phyloP scores from a whole-genome alignment of 1,139 yeast genomes.

The Kodamaea alishanica region DNA sequence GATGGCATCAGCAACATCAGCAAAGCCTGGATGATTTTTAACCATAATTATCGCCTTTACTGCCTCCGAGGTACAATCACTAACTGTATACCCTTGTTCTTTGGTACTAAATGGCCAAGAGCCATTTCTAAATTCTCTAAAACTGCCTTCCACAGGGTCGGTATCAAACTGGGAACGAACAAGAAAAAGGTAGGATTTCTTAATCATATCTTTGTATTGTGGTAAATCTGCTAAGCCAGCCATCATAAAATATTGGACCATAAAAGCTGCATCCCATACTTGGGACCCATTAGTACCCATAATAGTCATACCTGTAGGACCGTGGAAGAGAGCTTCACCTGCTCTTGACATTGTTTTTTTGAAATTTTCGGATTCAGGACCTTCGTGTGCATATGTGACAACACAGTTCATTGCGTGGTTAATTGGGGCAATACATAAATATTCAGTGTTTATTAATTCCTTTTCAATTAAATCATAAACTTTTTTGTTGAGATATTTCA shows the following conservation, averaged over 20 bases:
- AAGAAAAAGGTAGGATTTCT: slow-evolving; percentile 64
- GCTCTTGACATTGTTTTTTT: slow-evolving; percentile 54
- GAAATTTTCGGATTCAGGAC: slow-evolving; percentile 62
- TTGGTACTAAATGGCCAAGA: slow-evolving; percentile 97
- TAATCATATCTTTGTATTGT: slow-evolving; percentile 60
- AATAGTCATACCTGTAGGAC: slow-evolving; percentile 86
- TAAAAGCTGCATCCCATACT: slow-evolving; percentile 95
- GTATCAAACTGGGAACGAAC: slow-evolving; percentile 81
- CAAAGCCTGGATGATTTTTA: slow-evolving; percentile 55
- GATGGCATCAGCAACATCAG: slow-evolving; percentile 46
- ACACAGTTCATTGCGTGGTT: slow-evolving; percentile 81
- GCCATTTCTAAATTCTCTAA: slow-evolving; percentile 82
- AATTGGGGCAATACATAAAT: slow-evolving; percentile 90
- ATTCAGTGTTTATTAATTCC: slow-evolving; percentile 75
- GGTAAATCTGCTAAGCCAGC: slow-evolving; percentile 77
- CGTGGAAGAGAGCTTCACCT: slow-evolving; percentile 77
- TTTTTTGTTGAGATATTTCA: slow-evolving; percentile 47
- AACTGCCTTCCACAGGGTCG: slow-evolving; percentile 75
- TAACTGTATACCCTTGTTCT: slow-evolving; percentile 92
- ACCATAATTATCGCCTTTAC: slow-evolving; percentile 93
- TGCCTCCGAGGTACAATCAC: slow-evolving; percentile 97
- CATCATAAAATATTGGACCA: slow-evolving; percentile 74
- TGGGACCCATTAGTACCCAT: slow-evolving; percentile 99
- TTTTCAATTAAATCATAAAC: slow-evolving; percentile 65
- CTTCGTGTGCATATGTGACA: slow-evolving; percentile 67